Evolutionary conservation across 202 grass and related monocot species (phyloP).

Genomic region (Carex arenaria): DNA sequence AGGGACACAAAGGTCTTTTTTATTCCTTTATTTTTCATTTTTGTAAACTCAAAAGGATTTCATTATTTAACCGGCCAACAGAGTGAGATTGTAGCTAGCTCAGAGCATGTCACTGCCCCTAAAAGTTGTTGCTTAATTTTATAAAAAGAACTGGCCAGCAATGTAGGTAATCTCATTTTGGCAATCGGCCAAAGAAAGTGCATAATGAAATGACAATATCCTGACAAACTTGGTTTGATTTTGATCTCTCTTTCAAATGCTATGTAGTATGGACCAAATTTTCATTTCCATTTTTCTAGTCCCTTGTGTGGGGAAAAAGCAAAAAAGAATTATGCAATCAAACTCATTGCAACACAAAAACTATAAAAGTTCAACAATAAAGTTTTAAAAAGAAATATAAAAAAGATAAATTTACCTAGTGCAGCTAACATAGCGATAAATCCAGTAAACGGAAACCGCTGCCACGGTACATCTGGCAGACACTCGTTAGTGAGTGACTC

Average conservation of each 20-base stretch:
- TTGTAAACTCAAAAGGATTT: background rate
- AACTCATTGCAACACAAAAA: background rate
- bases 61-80: background rate
- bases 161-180: background rate
- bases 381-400: background rate
- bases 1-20: background rate
- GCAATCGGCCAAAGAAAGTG: background rate
- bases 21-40: background rate
- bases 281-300: background rate
- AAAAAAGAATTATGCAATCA: background rate
- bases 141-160: background rate
- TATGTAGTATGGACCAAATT: background rate
- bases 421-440: conserved; percentile 87
- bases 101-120: background rate
- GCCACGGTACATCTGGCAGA: conserved; percentile 56
- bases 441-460: conserved; percentile 73
- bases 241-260: background rate
- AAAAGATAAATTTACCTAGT: conserved; percentile 25
- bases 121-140: background rate
- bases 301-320: background rate
- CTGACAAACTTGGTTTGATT: no score
- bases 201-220: background rate
- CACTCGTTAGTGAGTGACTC: conserved; percentile 46
- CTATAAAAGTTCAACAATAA: background rate
- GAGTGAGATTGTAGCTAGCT: background rate